Percentiles rank a stretch among this genome's conserved stretches.
phyloP scores from a whole-genome alignment of 1,284 basidiomycete species.

The Cryptococcus neoformans region DNA sequence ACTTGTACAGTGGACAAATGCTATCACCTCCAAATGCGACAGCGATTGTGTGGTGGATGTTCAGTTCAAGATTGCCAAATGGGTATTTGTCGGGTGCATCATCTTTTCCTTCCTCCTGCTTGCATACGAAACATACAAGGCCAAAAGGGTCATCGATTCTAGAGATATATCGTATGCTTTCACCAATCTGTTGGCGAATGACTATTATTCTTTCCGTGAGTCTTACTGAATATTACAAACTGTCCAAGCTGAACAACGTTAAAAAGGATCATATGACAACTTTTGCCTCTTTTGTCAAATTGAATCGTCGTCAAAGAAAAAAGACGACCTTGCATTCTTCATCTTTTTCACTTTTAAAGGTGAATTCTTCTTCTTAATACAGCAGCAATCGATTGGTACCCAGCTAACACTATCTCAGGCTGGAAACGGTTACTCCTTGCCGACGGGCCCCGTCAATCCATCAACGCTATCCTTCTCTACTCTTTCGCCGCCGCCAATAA shows the following conservation, averaged over 20 bases:
- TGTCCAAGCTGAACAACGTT: slow-evolving; percentile 5
- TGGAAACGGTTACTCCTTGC: slow-evolving; percentile 95
- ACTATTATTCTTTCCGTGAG: slow-evolving; percentile 88
- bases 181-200: slow-evolving; percentile 95
- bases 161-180: slow-evolving; percentile 96
- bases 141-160: slow-evolving; percentile 87
- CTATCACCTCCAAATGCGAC: slow-evolving; percentile 79
- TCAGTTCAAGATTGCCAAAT: slow-evolving; percentile 84
- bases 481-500: slow-evolving; percentile 80
- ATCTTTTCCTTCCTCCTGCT: slow-evolving; percentile 93
- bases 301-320: slow-evolving; percentile 89
- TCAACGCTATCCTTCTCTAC: slow-evolving; percentile 92
- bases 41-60: slow-evolving; percentile 70
- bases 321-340: slow-evolving; percentile 98
- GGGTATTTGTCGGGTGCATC: slow-evolving; percentile 97
- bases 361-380: slow-evolving; percentile 45
- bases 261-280: slow-evolving; percentile 83
- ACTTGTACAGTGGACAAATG: slow-evolving; percentile 68
- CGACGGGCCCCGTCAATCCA: slow-evolving; percentile 95
- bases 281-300: slow-evolving; percentile 99
- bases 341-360: slow-evolving; percentile 99
- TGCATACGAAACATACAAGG: slow-evolving; percentile 87
- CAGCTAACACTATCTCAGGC: slow-evolving; percentile 55
- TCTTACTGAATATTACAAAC: slow-evolving; percentile 14
- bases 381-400: neutral